Percentiles rank a stretch among this genome's conserved stretches.
Conservation (phyloP, 2,329 filamentous ascomycete species). For the Botrytis sinoallii region DNA sequence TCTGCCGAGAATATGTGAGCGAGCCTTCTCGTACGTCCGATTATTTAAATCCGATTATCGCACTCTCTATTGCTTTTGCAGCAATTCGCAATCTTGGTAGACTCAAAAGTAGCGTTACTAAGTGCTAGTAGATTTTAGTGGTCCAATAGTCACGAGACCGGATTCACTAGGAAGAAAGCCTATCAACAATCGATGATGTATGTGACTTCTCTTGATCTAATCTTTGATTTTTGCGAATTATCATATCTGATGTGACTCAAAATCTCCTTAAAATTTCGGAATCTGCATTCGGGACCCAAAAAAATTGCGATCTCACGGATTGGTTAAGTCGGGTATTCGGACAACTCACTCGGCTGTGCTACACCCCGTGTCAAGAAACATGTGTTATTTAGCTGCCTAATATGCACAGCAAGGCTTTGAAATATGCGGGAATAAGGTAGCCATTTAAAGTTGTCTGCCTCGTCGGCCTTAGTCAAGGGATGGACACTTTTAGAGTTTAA, state of each 20-base stretch:
- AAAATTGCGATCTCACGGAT: neutral
- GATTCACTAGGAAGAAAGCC: neutral
- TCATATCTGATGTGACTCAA: neutral
- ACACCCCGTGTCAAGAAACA: neutral
- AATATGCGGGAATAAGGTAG: neutral
- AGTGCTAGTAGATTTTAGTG: neutral
- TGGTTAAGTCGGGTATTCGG: neutral
- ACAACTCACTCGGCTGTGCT: neutral
- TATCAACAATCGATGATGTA: neutral
- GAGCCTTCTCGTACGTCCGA: neutral
- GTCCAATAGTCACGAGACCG: neutral
- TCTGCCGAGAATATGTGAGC: neutral
- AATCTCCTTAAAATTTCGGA: neutral
- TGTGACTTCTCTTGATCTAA: neutral
- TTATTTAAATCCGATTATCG: neutral
- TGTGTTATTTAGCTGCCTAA: neutral
- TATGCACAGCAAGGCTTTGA: neutral
- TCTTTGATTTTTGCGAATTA: neutral
- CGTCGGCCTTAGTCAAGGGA: neutral
- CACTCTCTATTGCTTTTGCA: neutral
- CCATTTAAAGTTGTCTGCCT: conserved; percentile 8
- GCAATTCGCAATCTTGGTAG: neutral
- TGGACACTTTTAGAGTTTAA: neutral
- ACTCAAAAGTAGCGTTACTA: neutral
- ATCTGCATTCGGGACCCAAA: neutral